Base-by-base conservation (phyloP, 1,139 yeast species). In the Yamadazyma dendronema region DNA sequence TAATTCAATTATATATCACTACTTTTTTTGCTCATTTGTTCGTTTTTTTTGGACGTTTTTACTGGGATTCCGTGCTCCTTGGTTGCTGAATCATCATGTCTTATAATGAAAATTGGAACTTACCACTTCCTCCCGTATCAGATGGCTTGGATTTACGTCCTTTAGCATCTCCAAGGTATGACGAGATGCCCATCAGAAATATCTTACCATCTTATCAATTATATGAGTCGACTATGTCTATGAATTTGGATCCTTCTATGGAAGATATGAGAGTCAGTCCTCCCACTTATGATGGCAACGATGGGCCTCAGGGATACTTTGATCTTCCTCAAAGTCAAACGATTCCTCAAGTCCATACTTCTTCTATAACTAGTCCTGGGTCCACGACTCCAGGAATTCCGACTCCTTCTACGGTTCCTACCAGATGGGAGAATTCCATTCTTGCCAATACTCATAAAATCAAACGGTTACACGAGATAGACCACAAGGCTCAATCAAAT, bases 181-280 rank as follows among this genome's bases (percentile, higher is more conserved):
- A 48, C 22, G 46, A 41, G 8, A 42, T 47, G 6, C 50, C 51
- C 3, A 37, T 66, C 36, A 48, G 69, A 47, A 67, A 61, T 41
- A 67, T 67, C 31, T 56, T 68, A 21, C 74, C 74, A 1, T 66
- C 72, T 5, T 68, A 68, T 44, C 72, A 67, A 38, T 62, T 68
- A 59, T 66, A 61, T 43, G 64, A 63, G 40, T 60, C 67, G 14
- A 67, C 72, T 1, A 59, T 68, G 26, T 62, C 71, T 23, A 65
- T 64, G 39, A 58, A 56, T 37, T 50, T 67, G 35, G 59, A 63
- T 3, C 72, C 73, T 4, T 53, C 60, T 12, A 47, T 48, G 2
- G 72, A 67, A 36, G 66, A 67, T 36, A 40, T 53, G 21, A 41
- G 63, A 33, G 48, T 54, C 3, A 62, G 54, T 29, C 73, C 73